Evolutionary conservation across 345 rosid species (phyloP).

Genomic region (Arabidopsis suecica): DNA sequence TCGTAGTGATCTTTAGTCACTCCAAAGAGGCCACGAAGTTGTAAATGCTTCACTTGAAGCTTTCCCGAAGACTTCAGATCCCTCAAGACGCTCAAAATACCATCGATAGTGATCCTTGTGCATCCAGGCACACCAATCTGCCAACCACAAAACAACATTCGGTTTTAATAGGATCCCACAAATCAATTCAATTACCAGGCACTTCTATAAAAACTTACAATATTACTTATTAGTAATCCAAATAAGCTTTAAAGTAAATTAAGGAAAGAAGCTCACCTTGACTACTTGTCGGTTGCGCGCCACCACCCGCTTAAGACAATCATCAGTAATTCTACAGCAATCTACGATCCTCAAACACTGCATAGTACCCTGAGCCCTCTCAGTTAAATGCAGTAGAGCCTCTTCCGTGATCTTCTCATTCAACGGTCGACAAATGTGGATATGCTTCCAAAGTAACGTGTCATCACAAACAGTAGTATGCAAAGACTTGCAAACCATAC

Average conservation of each 20-base stretch:
- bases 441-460: constrained; percentile 71
- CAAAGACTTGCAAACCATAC: constrained; percentile 71
- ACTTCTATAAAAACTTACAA: background rate
- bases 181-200: background rate
- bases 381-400: constrained; percentile 64
- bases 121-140: constrained; percentile 95
- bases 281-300: constrained; percentile 65
- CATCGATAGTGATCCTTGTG: constrained; percentile 71
- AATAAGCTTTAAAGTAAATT: background rate
- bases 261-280: constrained; percentile 56
- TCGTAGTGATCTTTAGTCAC: constrained; percentile 68
- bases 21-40: constrained; percentile 81
- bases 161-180: constrained; percentile 1
- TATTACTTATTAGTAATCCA: background rate
- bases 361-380: constrained; percentile 80
- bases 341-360: constrained; percentile 80
- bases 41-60: constrained; percentile 67
- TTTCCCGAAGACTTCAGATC: constrained; percentile 56
- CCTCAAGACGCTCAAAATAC: constrained; percentile 67
- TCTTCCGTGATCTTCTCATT: constrained; percentile 92
- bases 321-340: constrained; percentile 78
- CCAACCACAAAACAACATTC: constrained; percentile 33
- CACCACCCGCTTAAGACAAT: constrained; percentile 64
- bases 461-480: constrained; percentile 61
- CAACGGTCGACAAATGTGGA: constrained; percentile 79